These are phyloP conservation scores for Penicillium sp. DNA, from an alignment of 2,329 filamentous ascomycete genomes.

Conservation along the genomic window DNA sequence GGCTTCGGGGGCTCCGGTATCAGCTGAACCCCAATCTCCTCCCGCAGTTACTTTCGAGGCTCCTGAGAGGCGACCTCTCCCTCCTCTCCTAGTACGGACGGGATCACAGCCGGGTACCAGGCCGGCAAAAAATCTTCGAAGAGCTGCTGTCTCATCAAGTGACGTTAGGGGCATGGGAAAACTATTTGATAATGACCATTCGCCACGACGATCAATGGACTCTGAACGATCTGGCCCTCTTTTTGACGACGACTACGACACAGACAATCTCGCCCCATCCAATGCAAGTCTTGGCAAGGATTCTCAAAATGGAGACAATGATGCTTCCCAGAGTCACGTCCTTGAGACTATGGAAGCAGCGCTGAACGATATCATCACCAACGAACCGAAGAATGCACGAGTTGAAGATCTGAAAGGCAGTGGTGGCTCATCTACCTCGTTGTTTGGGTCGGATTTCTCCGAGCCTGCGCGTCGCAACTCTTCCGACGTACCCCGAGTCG, in stretches of 20 bases:
- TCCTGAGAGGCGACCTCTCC: conserved; percentile 39
- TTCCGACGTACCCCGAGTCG: conserved; percentile 51
- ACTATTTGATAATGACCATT: conserved; percentile 42
- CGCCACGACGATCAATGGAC: conserved; percentile 66
- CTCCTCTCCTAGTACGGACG: conserved; percentile 45
- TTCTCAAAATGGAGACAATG: conserved; percentile 49
- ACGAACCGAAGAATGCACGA: conserved; percentile 53
- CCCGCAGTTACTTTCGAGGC: conserved; percentile 23
- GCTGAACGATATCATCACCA: conserved; percentile 85
- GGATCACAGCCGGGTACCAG: conserved; percentile 45
- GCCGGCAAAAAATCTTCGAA: conserved; percentile 50
- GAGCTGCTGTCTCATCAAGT: conserved; percentile 57
- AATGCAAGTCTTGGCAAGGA: conserved; percentile 75
- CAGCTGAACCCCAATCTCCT: conserved; percentile 17
- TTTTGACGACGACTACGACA: conserved; percentile 74
- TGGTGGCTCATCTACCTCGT: conserved; percentile 38
- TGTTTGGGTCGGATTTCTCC: conserved; percentile 49
- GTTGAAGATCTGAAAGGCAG: conserved; percentile 35
- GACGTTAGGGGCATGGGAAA: conserved; percentile 52
- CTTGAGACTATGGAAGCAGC: conserved; percentile 92
- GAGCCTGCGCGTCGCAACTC: conserved; percentile 59
- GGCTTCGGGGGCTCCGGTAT: conserved; percentile 29
- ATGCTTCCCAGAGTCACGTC: conserved; percentile 65
- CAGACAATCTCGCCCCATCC: conserved; percentile 70
- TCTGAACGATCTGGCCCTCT: conserved; percentile 55